phyloP scores from a whole-genome alignment of 2,329 filamentous ascomycete genomes.

The Exophiala viscosa region DNA sequence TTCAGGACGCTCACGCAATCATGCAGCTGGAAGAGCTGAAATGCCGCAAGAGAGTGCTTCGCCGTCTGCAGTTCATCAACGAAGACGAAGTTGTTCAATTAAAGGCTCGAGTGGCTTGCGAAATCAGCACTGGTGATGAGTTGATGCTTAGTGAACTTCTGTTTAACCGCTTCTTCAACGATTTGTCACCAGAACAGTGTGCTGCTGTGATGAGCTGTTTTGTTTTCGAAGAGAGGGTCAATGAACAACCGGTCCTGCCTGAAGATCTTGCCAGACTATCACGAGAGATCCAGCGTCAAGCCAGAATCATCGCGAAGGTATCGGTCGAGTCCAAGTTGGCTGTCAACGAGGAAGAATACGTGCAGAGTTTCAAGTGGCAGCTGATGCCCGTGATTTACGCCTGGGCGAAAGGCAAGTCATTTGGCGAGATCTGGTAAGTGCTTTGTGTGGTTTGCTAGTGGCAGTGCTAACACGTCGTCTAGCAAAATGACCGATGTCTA shows the following conservation, averaged over 20 bases:
- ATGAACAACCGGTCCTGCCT: conserved; percentile 65
- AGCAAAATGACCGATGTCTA: conserved; percentile 99
- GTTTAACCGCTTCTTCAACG: conserved; percentile 98
- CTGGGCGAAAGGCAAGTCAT: conserved; percentile 86
- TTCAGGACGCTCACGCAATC: conserved; percentile 77
- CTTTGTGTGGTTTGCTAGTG: neutral
- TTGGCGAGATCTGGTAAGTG: conserved; percentile 90
- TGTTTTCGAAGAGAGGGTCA: conserved; percentile 94
- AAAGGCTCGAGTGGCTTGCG: conserved; percentile 94
- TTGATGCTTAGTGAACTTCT: conserved; percentile 87
- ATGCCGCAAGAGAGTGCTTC: conserved; percentile 88
- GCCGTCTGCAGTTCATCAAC: conserved; percentile 92
- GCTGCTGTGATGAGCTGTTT: conserved; percentile 87
- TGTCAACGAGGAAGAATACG: conserved; percentile 92
- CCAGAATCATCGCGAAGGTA: conserved; percentile 84
- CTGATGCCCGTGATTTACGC: conserved; percentile 94
- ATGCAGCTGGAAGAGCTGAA: conserved; percentile 95
- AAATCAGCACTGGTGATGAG: conserved; percentile 96
- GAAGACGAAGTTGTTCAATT: conserved; percentile 92
- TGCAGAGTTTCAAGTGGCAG: conserved; percentile 84
- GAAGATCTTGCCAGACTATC: conserved; percentile 85
- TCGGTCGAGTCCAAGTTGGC: conserved; percentile 90
- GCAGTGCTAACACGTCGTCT: conserved; percentile 16
- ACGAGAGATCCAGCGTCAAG: conserved; percentile 81
- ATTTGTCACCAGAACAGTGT: conserved; percentile 80